Base-by-base conservation (phyloP, 192 early-diverging fungal species). In the Backusella circina region DNA sequence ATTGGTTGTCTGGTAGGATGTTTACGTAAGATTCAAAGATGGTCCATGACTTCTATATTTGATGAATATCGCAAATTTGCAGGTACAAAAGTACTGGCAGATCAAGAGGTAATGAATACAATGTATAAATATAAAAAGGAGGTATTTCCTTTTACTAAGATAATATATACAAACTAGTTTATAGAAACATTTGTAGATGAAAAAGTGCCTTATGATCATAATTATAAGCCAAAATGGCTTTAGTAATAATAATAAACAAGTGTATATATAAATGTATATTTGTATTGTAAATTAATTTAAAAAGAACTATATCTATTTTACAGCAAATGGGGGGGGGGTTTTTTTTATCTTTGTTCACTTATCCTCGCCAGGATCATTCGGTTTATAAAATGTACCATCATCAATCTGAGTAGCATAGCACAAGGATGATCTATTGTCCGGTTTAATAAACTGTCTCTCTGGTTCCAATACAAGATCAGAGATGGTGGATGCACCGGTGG, bases 1-100 rank as follows among this genome's bases (percentile, higher is more conserved):
- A 92, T 97, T 23, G 98, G 96, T 6, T 99, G 97, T 77, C 67
- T 99, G 28, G 90, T 99, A 21, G 97, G 97, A 3, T 97, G 95
- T 73, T 85, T 99, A 16, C 83, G 98, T 28, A 98, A 97, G 80
- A 86, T 97, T 61, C 96, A 98, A 72, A 90, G 90, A 61, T 99
- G 98, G 98, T 95, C 95, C 21, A 91, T 97, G 90, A 95, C 98
- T 0, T 92, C 93, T 5, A 98, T 97, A 16, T 99, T 98, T 88
- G 96, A 97, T 85, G 98, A 99, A 84, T 99, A 98, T 77, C 84
- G 95, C 54, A 82, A 95, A 44, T 99, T 99, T 73, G 93, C 97
- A 16, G 97, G 95, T 31, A 90, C 91, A 16, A 96, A 95, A 81
- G 91, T 95, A 26, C 78, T 98, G 32, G 92, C 94, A 12, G 97